A percentile compares a stretch with the other conserved stretches of the same genome.
phyloP scores from a whole-genome alignment of 495 filamentous ascomycete genomes.

The Talaromyces trachyspermus region DNA sequence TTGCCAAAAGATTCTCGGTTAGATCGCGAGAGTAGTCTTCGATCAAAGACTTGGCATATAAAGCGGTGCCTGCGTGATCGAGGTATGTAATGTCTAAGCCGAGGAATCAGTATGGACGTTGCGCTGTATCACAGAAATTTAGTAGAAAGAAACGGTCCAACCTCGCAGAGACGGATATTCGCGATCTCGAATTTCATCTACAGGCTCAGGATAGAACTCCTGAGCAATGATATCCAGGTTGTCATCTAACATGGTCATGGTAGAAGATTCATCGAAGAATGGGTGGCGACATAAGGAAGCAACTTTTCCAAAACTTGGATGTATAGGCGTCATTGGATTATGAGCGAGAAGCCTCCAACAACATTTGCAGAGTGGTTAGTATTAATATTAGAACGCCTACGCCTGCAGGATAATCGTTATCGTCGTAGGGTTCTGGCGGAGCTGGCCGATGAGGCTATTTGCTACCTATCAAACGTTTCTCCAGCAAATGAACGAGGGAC shows the following conservation, averaged over 20 bases:
- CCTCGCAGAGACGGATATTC: slow-evolving; percentile 87
- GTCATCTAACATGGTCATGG: slow-evolving; percentile 11
- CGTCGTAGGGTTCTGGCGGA: too few species aligned
- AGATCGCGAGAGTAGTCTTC: slow-evolving; percentile 70
- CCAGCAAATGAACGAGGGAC: too few species aligned
- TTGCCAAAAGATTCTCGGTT: slow-evolving; percentile 80
- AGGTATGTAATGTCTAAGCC: slow-evolving; percentile 67
- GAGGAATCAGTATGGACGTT: not conserved
- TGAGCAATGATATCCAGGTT: slow-evolving; percentile 14
- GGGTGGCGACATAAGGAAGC: not conserved
- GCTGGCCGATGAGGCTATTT: too few species aligned
- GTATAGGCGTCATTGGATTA: too few species aligned
- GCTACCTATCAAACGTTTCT: too few species aligned
- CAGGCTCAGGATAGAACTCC: slow-evolving; percentile 51
- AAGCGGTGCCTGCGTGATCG: slow-evolving; percentile 86
- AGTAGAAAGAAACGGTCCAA: slow-evolving; percentile 28
- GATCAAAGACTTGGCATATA: slow-evolving; percentile 74
- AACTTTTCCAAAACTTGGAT: not conserved
- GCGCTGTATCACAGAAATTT: not conserved
- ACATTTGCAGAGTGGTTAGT: too few species aligned
- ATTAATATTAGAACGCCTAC: too few species aligned
- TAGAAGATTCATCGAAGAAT: not conserved
- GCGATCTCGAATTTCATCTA: slow-evolving; percentile 58
- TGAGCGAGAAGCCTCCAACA: too few species aligned
- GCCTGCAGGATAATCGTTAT: too few species aligned